A percentile compares a stretch with the other conserved stretches of the same genome.
Conservation (phyloP, 176 grass and related monocot genomes). For the Aegilops bicornis region DNA sequence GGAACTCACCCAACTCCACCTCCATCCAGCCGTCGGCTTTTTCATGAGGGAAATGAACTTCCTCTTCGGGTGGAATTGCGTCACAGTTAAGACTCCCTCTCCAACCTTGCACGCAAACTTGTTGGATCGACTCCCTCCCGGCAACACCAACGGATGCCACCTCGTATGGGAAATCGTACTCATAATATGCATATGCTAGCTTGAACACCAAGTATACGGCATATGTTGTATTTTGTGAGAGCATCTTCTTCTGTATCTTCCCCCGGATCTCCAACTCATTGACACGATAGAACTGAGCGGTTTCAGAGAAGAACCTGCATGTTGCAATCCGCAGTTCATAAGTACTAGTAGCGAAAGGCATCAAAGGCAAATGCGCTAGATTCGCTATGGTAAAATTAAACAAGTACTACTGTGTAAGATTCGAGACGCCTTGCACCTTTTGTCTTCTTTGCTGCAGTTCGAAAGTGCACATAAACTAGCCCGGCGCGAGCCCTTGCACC, state of each 20-base stretch:
- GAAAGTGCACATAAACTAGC: constrained; percentile 15
- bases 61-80: too few relatives aligned
- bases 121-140: not conserved
- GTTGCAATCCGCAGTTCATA: too few relatives aligned
- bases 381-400: too few relatives aligned
- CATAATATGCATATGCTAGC: not conserved
- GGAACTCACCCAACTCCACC: constrained; percentile 30
- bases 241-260: not conserved
- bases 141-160: not conserved
- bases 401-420: not conserved
- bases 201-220: not conserved
- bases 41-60: not conserved
- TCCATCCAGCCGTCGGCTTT: not conserved
- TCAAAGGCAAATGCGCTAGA: too few relatives aligned
- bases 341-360: too few relatives aligned
- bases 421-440: constrained; percentile 25
- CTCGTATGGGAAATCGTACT: not conserved
- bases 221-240: not conserved
- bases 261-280: not conserved
- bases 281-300: not conserved
- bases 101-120: not conserved
- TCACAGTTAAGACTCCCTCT: too few relatives aligned
- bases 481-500: not conserved
- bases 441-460: not conserved
- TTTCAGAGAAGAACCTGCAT: not conserved